These are phyloP conservation scores for Xylaria hypoxylon DNA, from an alignment of 2,329 filamentous ascomycete genomes.

Conservation along the genomic window DNA sequence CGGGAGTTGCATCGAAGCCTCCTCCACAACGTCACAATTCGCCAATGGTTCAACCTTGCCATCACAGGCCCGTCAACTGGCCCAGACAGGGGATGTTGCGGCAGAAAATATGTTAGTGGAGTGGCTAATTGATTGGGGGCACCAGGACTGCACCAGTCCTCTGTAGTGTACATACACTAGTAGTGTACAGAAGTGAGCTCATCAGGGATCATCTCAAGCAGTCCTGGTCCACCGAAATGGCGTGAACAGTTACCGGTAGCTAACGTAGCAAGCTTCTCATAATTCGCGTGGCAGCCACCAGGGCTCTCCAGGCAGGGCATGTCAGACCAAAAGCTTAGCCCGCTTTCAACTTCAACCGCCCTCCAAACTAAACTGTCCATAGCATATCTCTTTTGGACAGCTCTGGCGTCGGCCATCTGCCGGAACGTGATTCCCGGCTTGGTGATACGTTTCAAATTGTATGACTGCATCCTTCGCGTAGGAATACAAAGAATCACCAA, in stretches of 20 bases:
- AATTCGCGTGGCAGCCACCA: conserved; percentile 36
- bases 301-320: conserved; percentile 6
- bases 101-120: conserved; percentile 17
- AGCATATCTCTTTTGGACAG: conserved; percentile 24
- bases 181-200: conserved; percentile 2
- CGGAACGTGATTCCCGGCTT: conserved; percentile 39
- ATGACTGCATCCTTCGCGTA: conserved; percentile 42
- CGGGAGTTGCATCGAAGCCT: conserved; percentile 39
- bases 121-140: conserved; percentile 13
- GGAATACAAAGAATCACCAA: conserved; percentile 31
- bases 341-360: conserved; percentile 18
- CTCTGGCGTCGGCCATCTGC: conserved; percentile 34
- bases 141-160: conserved; percentile 4
- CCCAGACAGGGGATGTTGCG: conserved; percentile 27
- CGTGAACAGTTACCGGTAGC: conserved; percentile 28
- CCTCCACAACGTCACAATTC: conserved; percentile 39
- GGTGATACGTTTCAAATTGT: conserved; percentile 42
- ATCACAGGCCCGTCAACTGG: conserved; percentile 20
- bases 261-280: conserved; percentile 28
- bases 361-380: conserved; percentile 20
- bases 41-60: conserved; percentile 36
- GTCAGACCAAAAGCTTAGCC: conserved; percentile 27
- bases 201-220: conserved; percentile 27
- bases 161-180: no score
- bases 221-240: conserved; percentile 23